phyloP scores from a whole-genome alignment of 2,329 filamentous ascomycete genomes.

The Teratosphaeriaceae sp. region DNA sequence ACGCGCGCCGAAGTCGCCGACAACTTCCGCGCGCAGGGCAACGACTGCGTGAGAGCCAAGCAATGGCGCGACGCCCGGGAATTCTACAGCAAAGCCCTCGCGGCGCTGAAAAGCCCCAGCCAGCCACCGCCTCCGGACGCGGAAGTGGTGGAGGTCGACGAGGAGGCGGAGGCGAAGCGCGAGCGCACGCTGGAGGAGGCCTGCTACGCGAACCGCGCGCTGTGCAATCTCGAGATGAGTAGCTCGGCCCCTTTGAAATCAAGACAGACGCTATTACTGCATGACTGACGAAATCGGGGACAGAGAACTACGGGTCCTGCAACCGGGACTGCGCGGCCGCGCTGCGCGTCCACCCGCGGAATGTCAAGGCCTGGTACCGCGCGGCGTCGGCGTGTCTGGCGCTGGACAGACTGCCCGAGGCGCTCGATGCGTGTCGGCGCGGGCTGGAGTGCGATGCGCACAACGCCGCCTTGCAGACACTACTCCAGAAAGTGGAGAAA shows the following conservation, averaged over 20 bases:
- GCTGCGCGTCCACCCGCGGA: slow-evolving; percentile 68
- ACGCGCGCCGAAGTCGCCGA: slow-evolving; percentile 73
- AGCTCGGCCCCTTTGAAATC: slow-evolving; percentile 20
- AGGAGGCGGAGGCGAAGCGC: slow-evolving; percentile 53
- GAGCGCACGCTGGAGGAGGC: slow-evolving; percentile 64
- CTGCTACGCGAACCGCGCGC: slow-evolving; percentile 78
- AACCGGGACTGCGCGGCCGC: slow-evolving; percentile 77
- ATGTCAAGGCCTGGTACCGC: slow-evolving; percentile 88
- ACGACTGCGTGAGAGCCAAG: slow-evolving; percentile 71
- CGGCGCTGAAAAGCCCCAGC: slow-evolving; percentile 58
- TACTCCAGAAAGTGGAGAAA: slow-evolving; percentile 58
- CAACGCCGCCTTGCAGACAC: slow-evolving; percentile 59
- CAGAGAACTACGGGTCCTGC: slow-evolving; percentile 79
- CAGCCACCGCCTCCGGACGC: slow-evolving; percentile 34
- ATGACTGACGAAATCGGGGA: slow-evolving; percentile 14
- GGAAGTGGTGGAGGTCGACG: slow-evolving; percentile 47
- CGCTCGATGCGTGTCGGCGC: slow-evolving; percentile 67
- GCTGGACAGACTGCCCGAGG: slow-evolving; percentile 71
- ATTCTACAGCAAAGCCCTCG: slow-evolving; percentile 84
- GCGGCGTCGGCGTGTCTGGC: slow-evolving; percentile 70
- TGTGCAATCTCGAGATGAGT: slow-evolving; percentile 81
- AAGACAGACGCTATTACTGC: slow-evolving; percentile 5
- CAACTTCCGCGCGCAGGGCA: slow-evolving; percentile 87
- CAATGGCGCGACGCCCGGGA: slow-evolving; percentile 79
- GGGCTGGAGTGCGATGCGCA: slow-evolving; percentile 65